phyloP scores from a whole-genome alignment of 108 stramenopile genomes.

The Skeletonema tropicum region DNA sequence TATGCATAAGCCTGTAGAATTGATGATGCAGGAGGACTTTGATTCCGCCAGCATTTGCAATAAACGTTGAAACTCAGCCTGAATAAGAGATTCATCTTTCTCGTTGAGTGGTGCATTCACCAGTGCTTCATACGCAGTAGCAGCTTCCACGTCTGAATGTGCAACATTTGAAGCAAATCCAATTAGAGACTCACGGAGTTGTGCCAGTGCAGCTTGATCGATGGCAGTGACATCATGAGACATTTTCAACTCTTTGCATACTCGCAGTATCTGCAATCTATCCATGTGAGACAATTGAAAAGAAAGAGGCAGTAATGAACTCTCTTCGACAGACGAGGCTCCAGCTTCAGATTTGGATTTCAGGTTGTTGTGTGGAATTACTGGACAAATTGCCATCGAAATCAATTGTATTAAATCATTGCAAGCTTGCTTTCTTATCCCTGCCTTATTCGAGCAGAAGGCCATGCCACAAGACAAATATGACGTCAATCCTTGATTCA shows the following conservation, averaged over 20 bases:
- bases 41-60: conserved; percentile 16
- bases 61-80: conserved; percentile 27
- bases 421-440: conserved; percentile 11
- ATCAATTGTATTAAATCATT: conserved; percentile 26
- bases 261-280: conserved; percentile 24
- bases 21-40: conserved; percentile 6
- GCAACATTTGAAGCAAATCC: conserved; percentile 30
- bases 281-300: conserved; percentile 33
- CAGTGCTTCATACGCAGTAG: conserved; percentile 23
- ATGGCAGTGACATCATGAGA: neutral
- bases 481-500: conserved; percentile 18
- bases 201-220: neutral
- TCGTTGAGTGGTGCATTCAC: conserved; percentile 11
- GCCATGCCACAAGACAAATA: conserved; percentile 21
- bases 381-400: conserved; percentile 35
- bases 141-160: conserved; percentile 23
- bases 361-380: neutral
- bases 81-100: neutral
- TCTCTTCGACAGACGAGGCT: neutral
- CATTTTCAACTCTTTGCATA: conserved; percentile 26
- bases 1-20: conserved; percentile 6
- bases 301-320: conserved; percentile 30
- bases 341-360: neutral
- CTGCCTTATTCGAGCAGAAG: conserved; percentile 6
- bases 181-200: conserved; percentile 24